Evolutionary conservation across 202 grass and related monocot genomes (phyloP).

Genomic region (Panicum hallii): DNA sequence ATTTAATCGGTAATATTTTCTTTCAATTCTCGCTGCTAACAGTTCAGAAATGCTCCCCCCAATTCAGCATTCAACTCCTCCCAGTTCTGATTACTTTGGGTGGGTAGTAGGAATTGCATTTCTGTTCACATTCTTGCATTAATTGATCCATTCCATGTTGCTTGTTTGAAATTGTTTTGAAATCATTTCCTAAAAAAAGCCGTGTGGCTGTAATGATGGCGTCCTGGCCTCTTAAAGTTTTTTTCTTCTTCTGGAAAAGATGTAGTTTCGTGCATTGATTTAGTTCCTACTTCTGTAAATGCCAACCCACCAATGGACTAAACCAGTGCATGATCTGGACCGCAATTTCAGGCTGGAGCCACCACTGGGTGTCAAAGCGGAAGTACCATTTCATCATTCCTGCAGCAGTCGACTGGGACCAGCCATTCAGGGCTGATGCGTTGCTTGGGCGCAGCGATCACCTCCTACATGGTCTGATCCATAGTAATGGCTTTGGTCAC

Average conservation of each 20-base stretch:
- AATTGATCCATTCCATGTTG: neutral
- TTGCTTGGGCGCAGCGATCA: constrained; percentile 60
- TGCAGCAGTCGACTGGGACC: constrained; percentile 59
- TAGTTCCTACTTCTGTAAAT: constrained; percentile 7
- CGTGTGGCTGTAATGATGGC: constrained; percentile 43
- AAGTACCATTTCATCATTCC: constrained; percentile 95
- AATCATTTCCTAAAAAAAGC: constrained; percentile 40
- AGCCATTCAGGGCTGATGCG: constrained; percentile 40
- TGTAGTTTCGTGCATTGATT: constrained; percentile 48
- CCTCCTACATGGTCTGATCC: constrained; percentile 89
- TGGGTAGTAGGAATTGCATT: constrained; percentile 13
- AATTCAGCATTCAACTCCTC: neutral
- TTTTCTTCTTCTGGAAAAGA: constrained; percentile 32
- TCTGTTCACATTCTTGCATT: constrained; percentile 29
- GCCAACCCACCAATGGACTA: neutral
- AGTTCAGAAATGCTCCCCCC: neutral
- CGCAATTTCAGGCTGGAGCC: constrained; percentile 80
- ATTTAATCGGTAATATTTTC: neutral
- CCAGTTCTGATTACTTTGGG: neutral
- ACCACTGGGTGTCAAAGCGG: constrained; percentile 88
- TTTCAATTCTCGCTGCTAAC: constrained; percentile 7
- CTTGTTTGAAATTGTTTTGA: constrained; percentile 36
- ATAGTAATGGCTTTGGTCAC: constrained; percentile 93
- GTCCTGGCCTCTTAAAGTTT: constrained; percentile 40
- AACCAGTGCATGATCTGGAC: constrained; percentile 12